A percentile compares a stretch with the other conserved stretches of the same genome.
phyloP scores from a whole-genome alignment of 2,329 filamentous ascomycete species.

The Dactylellina cionopaga region DNA sequence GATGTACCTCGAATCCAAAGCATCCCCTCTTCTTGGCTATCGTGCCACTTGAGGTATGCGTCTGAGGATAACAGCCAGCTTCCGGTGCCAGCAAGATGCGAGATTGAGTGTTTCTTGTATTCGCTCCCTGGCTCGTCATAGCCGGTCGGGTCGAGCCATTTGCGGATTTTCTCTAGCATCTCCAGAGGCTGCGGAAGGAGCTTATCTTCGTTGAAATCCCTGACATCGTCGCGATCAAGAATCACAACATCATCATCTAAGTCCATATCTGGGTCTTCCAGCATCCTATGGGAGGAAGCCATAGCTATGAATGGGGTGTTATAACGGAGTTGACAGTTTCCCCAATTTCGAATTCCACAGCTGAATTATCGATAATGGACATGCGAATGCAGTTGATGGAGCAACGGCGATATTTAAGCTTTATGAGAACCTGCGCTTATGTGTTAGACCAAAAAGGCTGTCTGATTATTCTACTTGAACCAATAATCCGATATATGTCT shows the following conservation, averaged over 20 bases:
- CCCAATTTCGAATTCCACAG: too few species aligned
- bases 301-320: too few species aligned
- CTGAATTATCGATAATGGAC: too few species aligned
- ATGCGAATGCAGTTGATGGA: too few species aligned
- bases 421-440: too few species aligned
- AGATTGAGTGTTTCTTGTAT: slow-evolving; percentile 57
- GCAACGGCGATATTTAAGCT: too few species aligned
- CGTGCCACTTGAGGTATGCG: slow-evolving; percentile 55
- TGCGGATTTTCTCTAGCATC: slow-evolving; percentile 55
- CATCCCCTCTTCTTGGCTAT: slow-evolving; percentile 50
- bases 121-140: slow-evolving; percentile 57
- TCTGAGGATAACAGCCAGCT: slow-evolving; percentile 54
- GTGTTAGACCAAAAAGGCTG: too few species aligned
- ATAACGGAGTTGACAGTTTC: too few species aligned
- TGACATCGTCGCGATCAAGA: background rate
- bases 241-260: background rate
- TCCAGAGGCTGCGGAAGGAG: slow-evolving; percentile 58
- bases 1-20: slow-evolving; percentile 53
- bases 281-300: background rate
- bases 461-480: too few species aligned
- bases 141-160: slow-evolving; percentile 58
- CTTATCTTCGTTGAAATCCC: slow-evolving; percentile 59
- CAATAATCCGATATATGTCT: too few species aligned
- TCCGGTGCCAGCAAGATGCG: slow-evolving; percentile 55
- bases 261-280: background rate